Evolutionary conservation across 2,329 filamentous ascomycete species (phyloP).

Genomic region (Cercospora zeina): DNA sequence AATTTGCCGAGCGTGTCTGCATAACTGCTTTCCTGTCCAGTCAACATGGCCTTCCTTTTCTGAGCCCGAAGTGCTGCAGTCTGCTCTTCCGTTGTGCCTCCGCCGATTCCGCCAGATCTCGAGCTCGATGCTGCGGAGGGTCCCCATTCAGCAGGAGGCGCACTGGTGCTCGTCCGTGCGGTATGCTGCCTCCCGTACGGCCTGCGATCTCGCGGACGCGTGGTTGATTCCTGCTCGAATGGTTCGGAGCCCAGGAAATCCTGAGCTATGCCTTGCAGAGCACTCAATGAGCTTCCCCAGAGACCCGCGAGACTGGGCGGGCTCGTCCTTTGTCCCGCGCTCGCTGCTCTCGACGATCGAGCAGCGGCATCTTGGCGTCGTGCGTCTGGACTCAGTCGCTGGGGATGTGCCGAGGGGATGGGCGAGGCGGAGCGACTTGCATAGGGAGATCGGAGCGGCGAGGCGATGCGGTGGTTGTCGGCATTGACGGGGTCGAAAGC

Average conservation of each 20-base stretch:
- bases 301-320: constrained; percentile 45
- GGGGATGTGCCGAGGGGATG: constrained; percentile 42
- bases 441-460: constrained; percentile 43
- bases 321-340: constrained; percentile 27
- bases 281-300: constrained; percentile 52
- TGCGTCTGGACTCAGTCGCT: constrained; percentile 21
- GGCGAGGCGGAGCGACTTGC: constrained; percentile 47
- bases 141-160: constrained; percentile 52
- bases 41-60: constrained; percentile 53
- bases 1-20: constrained; percentile 50
- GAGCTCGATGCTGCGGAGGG: constrained; percentile 42
- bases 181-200: constrained; percentile 31
- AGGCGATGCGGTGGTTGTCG: constrained; percentile 36
- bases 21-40: constrained; percentile 42
- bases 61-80: constrained; percentile 51
- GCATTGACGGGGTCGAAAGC: constrained; percentile 41
- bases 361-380: constrained; percentile 14
- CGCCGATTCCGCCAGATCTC: constrained; percentile 44
- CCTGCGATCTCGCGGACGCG: constrained; percentile 37
- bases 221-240: constrained; percentile 18
- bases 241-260: constrained; percentile 50
- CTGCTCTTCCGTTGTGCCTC: constrained; percentile 50
- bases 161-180: constrained; percentile 38
- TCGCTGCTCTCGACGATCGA: constrained; percentile 18
- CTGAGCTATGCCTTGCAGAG: constrained; percentile 52